phyloP scores from a whole-genome alignment of 2,329 filamentous ascomycete species.

The Scedosporium dehoogii region DNA sequence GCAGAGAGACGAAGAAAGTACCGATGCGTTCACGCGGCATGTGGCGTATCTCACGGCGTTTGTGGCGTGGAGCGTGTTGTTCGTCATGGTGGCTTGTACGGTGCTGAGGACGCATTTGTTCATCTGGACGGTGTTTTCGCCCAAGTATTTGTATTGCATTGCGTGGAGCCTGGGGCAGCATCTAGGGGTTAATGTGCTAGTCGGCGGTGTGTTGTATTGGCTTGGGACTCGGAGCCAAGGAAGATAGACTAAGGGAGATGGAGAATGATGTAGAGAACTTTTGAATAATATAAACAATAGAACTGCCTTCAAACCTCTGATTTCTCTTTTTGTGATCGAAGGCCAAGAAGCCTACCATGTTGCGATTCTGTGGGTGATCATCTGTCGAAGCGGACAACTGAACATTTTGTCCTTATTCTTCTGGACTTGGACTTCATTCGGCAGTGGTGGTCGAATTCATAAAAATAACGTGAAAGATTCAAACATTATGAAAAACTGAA shows the following conservation, averaged over 20 bases:
- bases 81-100: conserved; percentile 84
- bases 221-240: conserved; percentile 19
- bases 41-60: conserved; percentile 61
- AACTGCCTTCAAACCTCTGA: too few relatives aligned
- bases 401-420: too few relatives aligned
- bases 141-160: conserved; percentile 88
- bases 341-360: too few relatives aligned
- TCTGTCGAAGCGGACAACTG: too few relatives aligned
- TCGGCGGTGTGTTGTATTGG: conserved; percentile 50
- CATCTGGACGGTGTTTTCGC: conserved; percentile 97
- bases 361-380: too few relatives aligned
- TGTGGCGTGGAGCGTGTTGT: conserved; percentile 50
- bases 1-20: background rate
- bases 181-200: conserved; percentile 56
- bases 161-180: conserved; percentile 83
- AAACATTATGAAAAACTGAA: too few relatives aligned
- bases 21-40: conserved; percentile 36
- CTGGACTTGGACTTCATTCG: too few relatives aligned
- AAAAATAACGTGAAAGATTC: too few relatives aligned
- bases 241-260: background rate
- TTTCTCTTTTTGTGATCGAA: too few relatives aligned
- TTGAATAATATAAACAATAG: background rate
- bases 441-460: too few relatives aligned
- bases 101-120: conserved; percentile 80
- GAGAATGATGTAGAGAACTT: background rate